A percentile compares a stretch with the other conserved stretches of the same genome.
Evolutionary conservation across 352 stramenopile species (phyloP).

Genomic region (Globisporangium nunn): DNA sequence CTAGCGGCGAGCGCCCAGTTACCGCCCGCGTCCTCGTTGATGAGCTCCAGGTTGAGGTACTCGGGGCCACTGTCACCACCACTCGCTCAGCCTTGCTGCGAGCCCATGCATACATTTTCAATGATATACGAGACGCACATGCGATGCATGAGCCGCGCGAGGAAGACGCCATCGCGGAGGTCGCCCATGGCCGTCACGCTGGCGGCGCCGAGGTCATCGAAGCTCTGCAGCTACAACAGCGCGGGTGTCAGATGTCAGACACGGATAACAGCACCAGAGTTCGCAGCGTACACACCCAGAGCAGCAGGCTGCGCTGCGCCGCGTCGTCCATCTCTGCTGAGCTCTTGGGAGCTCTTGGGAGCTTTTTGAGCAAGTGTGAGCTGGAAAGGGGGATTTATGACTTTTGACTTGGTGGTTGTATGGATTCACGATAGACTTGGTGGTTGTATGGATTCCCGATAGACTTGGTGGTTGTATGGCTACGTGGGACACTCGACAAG

Average conservation of each 20-base stretch:
- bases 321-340: conserved; percentile 49
- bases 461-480: no score
- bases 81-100: no score
- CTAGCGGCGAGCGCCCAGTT: conserved; percentile 78
- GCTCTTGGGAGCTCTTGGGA: no score
- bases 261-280: no score
- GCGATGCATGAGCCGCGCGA: conserved; percentile 79
- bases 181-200: conserved; percentile 38
- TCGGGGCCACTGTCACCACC: conserved; percentile 75
- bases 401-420: no score
- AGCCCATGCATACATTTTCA: no score
- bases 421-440: no score
- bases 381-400: no score
- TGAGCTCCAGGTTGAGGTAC: conserved; percentile 72
- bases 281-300: conserved; percentile 59
- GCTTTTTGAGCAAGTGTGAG: no score
- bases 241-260: neutral
- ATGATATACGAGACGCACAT: conserved; percentile 79
- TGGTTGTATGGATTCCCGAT: no score
- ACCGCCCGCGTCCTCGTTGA: conserved; percentile 42
- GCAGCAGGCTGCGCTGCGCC: conserved; percentile 63
- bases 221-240: conserved; percentile 69
- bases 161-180: conserved; percentile 75
- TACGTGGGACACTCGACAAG: no score
- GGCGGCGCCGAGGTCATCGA: conserved; percentile 43